Conservation (phyloP, 1,284 basidiomycete species). For the Agroathelia rolfsii region DNA sequence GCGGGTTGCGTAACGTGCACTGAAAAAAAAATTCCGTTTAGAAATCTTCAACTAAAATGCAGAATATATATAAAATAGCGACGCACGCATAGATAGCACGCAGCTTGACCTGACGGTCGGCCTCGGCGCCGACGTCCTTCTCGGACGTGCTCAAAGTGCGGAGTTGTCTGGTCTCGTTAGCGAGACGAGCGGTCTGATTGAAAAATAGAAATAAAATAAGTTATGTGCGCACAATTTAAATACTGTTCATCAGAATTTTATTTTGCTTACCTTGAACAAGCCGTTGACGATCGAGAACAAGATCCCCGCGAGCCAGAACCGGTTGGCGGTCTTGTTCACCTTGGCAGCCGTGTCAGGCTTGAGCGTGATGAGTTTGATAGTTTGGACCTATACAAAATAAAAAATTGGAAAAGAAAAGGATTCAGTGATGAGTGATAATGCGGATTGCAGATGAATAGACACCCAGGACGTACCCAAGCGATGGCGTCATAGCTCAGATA, state of each 20-base stretch:
- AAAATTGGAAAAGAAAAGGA: conserved; percentile 6
- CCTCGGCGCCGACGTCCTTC: conserved; percentile 59
- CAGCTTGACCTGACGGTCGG: conserved; percentile 53
- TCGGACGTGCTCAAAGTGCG: conserved; percentile 33
- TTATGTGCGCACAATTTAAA: background rate
- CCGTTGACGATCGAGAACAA: conserved; percentile 64
- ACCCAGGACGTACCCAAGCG: conserved; percentile 66
- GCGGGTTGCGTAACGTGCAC: conserved; percentile 54
- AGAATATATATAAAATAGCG: conserved; percentile 1
- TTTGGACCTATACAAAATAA: conserved; percentile 41
- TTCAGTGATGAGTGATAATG: conserved; percentile 1
- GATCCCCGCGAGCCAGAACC: conserved; percentile 90
- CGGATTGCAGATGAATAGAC: no score
- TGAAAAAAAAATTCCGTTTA: conserved; percentile 19
- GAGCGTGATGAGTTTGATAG: conserved; percentile 61
- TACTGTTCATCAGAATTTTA: no score
- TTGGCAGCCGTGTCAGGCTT: conserved; percentile 55
- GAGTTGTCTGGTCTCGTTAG: conserved; percentile 47
- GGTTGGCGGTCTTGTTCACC: conserved; percentile 67
- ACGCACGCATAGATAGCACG: conserved; percentile 49
- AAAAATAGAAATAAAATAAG: background rate
- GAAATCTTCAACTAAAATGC: conserved; percentile 6
- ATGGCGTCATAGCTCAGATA: conserved; percentile 79
- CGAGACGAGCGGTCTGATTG: conserved; percentile 45
- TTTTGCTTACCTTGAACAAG: conserved; percentile 47